phyloP scores from a whole-genome alignment of 305 asterid species.

The Galium porrigens region DNA sequence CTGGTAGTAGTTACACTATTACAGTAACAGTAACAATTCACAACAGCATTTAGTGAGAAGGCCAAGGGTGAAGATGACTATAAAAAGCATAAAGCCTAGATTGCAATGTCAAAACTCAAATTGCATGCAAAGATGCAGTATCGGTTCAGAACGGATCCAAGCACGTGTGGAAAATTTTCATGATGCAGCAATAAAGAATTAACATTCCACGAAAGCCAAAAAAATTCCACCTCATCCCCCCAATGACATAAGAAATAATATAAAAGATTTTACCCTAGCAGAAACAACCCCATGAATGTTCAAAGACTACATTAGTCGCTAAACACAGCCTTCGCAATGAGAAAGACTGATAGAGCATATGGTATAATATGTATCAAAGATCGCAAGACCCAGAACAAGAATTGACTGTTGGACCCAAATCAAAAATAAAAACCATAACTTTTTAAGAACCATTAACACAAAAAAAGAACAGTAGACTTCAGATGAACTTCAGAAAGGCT shows the following conservation, averaged over 20 bases:
- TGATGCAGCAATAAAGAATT: not conserved
- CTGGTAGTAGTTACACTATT: not conserved
- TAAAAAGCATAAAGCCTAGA: not conserved
- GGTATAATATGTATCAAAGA: not conserved
- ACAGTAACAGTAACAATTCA: not conserved
- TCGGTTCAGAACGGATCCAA: not conserved
- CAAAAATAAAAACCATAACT: not conserved
- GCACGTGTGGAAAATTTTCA: not conserved
- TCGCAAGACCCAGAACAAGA: not conserved
- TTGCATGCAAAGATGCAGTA: not conserved
- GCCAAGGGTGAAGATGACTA: not conserved
- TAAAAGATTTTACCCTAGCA: not conserved
- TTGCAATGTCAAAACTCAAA: slow-evolving; percentile 1
- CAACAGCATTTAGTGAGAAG: not conserved
- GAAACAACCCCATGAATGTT: not conserved
- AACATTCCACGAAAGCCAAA: not conserved
- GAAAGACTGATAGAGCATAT: not conserved
- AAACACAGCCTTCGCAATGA: not conserved
- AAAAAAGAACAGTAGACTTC: not conserved
- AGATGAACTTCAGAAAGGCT: not conserved
- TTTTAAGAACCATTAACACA: too few relatives aligned
- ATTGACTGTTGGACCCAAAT: not conserved
- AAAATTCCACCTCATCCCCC: not conserved
- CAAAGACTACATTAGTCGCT: not conserved
- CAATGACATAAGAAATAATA: not conserved